Base-by-base conservation (phyloP, 257 asterid species). In the Penstemon davidsonii region DNA sequence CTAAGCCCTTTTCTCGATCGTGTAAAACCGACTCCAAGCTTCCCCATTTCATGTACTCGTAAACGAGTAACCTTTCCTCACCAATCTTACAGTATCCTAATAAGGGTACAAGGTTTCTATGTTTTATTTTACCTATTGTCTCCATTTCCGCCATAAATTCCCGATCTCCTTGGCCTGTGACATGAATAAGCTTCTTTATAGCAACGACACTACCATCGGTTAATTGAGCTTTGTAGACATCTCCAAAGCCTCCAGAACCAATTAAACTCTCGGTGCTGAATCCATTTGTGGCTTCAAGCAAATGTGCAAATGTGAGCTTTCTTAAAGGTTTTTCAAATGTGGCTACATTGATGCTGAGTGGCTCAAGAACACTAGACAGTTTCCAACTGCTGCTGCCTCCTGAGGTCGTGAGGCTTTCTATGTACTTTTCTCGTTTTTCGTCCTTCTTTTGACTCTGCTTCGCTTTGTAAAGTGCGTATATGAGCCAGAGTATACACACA, bases 61-160 rank as follows among this genome's bases (percentile, higher is more conserved):
- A 88, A 3, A 88, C 99, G 0, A 93, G 90, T 5, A 93, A 94
- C 81, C 99, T 78, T 58, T 93, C 99, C 46, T 93, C 97, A 0
- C 99, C 99, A 3, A 93, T 69, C 64, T 91, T 80, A 71, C 97
- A 93, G 71, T 90, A 93, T 6, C 99, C 99, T 57, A 90, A 45
- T 59, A 93, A 69, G 7, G 99, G 92, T 0, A 93, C 99, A 6
- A 93, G 90, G 73, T 90, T 93, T 25, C 97, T 67, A 70, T 93
- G 99, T 41, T 93, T 93, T 63, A 93, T 88, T 74, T 90, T 93
- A 38, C 99, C 99, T 2, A 93, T 90, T 0, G 99, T 94, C 66
- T 94, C 99, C 99, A 94, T 94, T 69, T 94, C 99, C 0, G 99
- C 99, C 95, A 88, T 88, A 71, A 94, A 94, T 46, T 94, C 99